Evolutionary conservation across 1,139 yeast genomes (phyloP), one percentile per base, ranked within the genome.

Genomic region (Yamadazyma mexicana): DNA sequence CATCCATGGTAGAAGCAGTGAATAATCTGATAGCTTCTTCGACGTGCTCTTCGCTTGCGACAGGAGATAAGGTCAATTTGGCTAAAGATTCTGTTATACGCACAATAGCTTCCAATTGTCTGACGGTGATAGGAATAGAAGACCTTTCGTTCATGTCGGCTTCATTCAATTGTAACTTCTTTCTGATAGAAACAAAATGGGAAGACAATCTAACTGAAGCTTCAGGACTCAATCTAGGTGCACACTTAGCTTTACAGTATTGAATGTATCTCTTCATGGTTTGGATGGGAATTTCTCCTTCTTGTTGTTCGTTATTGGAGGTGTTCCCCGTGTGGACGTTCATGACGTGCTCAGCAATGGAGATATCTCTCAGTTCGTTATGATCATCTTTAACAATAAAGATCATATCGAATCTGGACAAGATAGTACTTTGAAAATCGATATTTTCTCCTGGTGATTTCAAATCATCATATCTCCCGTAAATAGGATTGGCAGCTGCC

Each of bases 341-440:
- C 86, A 92, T 84, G 44, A 92, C 98, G 62, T 94, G 98, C 48
- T 81, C 81, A 3, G 99, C 99, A 55, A 92, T 89, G 1, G 91
- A 81, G 44, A 83, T 75, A 69, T 94, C 99, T 56, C 95, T 75
- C 25, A 73, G 76, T 52, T 84, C 89, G 56, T 89, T 83, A 62
- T 94, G 98, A 41, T 87, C 96, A 64, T 92, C 99, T 58, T 89
- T 92, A 42, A 92, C 96, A 54, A 92, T 88, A 65, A 89, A 92
- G 57, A 92, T 94, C 98, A 94, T 92, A 66, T 92, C 99, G 60
- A 92, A 92, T 69, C 99, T 85, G 5, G 98, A 92, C 64, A 92
- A 75, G 63, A 92, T 87, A 3, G 99, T 92, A 2, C 96, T 87
- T 66, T 92, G 98, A 70, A 92, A 92, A 63, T 92, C 99, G 53